Evolutionary conservation across 2,329 filamentous ascomycete species (phyloP).

Genomic region (Aspergillus quadricinctus): DNA sequence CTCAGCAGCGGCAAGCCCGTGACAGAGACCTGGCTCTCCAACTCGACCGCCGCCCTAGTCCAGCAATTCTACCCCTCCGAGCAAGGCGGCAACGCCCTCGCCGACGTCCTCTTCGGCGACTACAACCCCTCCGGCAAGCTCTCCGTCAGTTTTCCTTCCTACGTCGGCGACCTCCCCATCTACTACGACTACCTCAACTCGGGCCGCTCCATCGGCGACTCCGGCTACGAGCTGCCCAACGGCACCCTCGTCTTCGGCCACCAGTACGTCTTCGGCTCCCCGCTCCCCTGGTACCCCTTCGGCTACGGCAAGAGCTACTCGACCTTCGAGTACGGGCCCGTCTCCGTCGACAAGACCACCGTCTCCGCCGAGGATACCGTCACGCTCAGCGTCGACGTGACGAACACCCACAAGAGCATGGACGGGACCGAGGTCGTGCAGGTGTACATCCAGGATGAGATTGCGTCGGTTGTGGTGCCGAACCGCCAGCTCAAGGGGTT

Average conservation of each 20-base stretch:
- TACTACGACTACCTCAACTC: conserved; percentile 72
- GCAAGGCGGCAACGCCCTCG: conserved; percentile 62
- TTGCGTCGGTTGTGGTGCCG: conserved; percentile 60
- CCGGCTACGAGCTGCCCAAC: conserved; percentile 52
- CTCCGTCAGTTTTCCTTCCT: conserved; percentile 62
- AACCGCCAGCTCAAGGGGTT: conserved; percentile 64
- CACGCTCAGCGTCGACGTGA: conserved; percentile 58
- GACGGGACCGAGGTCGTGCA: conserved; percentile 66
- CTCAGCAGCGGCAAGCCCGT: conserved; percentile 68
- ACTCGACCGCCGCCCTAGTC: conserved; percentile 59
- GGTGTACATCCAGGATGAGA: conserved; percentile 61
- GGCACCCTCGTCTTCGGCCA: conserved; percentile 61
- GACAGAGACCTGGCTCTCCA: conserved; percentile 68
- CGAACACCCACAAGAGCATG: conserved; percentile 49
- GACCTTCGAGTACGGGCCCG: conserved; percentile 52
- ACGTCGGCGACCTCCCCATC: conserved; percentile 62
- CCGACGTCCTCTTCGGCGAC: conserved; percentile 61
- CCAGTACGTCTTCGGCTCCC: conserved; percentile 60
- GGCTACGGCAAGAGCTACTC: conserved; percentile 65
- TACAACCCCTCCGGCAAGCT: conserved; percentile 64
- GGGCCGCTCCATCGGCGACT: conserved; percentile 51
- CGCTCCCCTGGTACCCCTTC: conserved; percentile 60
- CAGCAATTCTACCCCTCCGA: conserved; percentile 74
- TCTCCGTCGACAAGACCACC: conserved; percentile 35
- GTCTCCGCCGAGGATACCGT: conserved; percentile 53